Evolutionary conservation across 1,284 basidiomycete species (phyloP).

Genomic region (Tylopilus sp.): DNA sequence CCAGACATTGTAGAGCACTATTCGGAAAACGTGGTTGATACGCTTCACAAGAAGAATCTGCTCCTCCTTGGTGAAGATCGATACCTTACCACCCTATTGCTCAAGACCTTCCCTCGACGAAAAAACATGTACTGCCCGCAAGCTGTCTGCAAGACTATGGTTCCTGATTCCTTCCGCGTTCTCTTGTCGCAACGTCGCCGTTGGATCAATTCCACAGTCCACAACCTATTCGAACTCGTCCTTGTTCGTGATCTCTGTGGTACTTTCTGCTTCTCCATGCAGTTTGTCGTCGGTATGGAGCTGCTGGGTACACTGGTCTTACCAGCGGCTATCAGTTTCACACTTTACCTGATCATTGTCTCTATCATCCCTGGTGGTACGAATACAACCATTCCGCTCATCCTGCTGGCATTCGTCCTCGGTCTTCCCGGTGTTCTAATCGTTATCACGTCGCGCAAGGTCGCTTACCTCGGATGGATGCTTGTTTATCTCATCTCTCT

Average conservation of each 20-base stretch:
- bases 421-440: slow-evolving; percentile 95
- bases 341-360: slow-evolving; percentile 85
- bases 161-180: slow-evolving; percentile 93
- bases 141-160: slow-evolving; percentile 97
- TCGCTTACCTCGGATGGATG: slow-evolving; percentile 98
- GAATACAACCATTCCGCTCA: slow-evolving; percentile 89
- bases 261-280: slow-evolving; percentile 97
- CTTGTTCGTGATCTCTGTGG: slow-evolving; percentile 94
- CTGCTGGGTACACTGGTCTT: slow-evolving; percentile 93
- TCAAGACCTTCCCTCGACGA: slow-evolving; percentile 98
- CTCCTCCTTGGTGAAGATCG: slow-evolving; percentile 98
- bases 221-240: slow-evolving; percentile 93
- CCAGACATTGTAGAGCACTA: slow-evolving; percentile 98
- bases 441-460: slow-evolving; percentile 89
- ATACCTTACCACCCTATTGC: slow-evolving; percentile 91
- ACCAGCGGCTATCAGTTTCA: slow-evolving; percentile 97
- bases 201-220: slow-evolving; percentile 99
- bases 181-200: slow-evolving; percentile 95
- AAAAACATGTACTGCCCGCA: slow-evolving; percentile 99
- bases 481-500: slow-evolving; percentile 89
- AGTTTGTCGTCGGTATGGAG: slow-evolving; percentile 98
- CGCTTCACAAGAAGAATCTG: slow-evolving; percentile 98
- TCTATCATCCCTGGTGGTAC: slow-evolving; percentile 79
- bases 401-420: slow-evolving; percentile 89
- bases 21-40: slow-evolving; percentile 96